These are phyloP conservation scores for Aspergillus bridgeri DNA, from an alignment of 495 filamentous ascomycete genomes.

Conservation along the genomic window DNA sequence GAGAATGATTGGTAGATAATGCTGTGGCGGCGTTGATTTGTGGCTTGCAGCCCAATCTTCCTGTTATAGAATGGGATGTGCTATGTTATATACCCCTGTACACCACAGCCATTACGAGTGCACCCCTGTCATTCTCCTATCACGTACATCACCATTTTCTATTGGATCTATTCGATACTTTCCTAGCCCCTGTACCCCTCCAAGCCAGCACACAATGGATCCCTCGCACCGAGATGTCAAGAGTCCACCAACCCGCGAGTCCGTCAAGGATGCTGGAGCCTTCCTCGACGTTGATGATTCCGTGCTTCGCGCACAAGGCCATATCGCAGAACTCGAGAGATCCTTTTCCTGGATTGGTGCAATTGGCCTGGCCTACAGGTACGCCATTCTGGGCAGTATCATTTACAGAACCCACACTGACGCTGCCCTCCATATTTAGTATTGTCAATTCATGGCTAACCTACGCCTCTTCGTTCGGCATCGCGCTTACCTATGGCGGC, in stretches of 20 bases:
- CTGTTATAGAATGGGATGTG: too few species aligned
- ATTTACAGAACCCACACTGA: not conserved
- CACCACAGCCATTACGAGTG: too few species aligned
- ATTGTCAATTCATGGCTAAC: slow-evolving; percentile 30
- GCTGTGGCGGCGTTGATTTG: too few species aligned
- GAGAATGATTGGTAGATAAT: too few species aligned
- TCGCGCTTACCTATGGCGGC: slow-evolving; percentile 21
- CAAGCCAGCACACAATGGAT: not conserved
- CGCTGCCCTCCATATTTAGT: not conserved
- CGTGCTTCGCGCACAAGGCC: slow-evolving; percentile 20
- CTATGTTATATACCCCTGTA: too few species aligned
- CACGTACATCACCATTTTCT: too few species aligned
- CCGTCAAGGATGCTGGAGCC: not conserved
- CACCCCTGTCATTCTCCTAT: too few species aligned
- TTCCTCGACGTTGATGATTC: slow-evolving; percentile 16
- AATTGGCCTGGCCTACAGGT: slow-evolving; percentile 18
- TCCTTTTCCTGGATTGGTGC: slow-evolving; percentile 22
- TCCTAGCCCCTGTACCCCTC: too few species aligned
- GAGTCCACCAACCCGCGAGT: not conserved
- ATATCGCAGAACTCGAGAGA: slow-evolving; percentile 14
- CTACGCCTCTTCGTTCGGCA: slow-evolving; percentile 21
- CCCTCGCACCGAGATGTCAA: not conserved
- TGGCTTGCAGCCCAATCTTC: too few species aligned
- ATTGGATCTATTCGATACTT: too few species aligned
- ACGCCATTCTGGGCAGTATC: not conserved